phyloP scores from a whole-genome alignment of 2,329 filamentous ascomycete species.

The Coniochaeta sp. region DNA sequence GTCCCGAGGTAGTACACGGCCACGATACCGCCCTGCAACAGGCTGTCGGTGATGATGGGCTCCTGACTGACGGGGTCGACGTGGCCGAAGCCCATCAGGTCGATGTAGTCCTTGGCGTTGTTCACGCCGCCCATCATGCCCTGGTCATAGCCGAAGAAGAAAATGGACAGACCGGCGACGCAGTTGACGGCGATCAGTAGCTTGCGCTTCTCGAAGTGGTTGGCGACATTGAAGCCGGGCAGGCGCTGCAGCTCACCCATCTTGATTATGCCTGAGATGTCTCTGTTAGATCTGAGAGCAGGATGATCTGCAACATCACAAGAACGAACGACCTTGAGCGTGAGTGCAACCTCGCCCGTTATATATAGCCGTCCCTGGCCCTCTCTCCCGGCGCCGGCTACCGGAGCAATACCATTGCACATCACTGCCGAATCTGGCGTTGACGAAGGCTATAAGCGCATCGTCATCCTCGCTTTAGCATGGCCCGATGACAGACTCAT shows the following conservation, averaged over 20 bases:
- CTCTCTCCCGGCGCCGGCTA: background rate
- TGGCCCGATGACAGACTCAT: background rate
- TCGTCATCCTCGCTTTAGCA: background rate
- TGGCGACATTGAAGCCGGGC: constrained; percentile 29
- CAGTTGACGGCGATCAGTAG: constrained; percentile 56
- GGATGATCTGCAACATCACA: background rate
- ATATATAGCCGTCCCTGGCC: background rate
- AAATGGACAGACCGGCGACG: constrained; percentile 41
- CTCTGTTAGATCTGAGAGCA: background rate
- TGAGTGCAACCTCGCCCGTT: background rate
- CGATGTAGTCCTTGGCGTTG: constrained; percentile 55
- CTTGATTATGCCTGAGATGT: background rate
- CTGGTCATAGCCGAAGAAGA: constrained; percentile 52
- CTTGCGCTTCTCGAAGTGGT: constrained; percentile 44
- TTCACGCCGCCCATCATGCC: constrained; percentile 60
- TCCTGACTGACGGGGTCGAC: constrained; percentile 36
- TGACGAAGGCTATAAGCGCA: background rate
- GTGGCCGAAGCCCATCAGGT: constrained; percentile 57
- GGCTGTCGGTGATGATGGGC: constrained; percentile 49
- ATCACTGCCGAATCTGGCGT: background rate
- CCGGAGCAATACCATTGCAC: background rate
- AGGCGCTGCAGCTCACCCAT: background rate
- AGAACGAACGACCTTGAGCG: background rate
- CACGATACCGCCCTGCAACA: constrained; percentile 58
- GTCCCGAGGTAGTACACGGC: constrained; percentile 50